Evolutionary conservation across 2,329 filamentous ascomycete species (phyloP).

Genomic region (Fusarium sp.): DNA sequence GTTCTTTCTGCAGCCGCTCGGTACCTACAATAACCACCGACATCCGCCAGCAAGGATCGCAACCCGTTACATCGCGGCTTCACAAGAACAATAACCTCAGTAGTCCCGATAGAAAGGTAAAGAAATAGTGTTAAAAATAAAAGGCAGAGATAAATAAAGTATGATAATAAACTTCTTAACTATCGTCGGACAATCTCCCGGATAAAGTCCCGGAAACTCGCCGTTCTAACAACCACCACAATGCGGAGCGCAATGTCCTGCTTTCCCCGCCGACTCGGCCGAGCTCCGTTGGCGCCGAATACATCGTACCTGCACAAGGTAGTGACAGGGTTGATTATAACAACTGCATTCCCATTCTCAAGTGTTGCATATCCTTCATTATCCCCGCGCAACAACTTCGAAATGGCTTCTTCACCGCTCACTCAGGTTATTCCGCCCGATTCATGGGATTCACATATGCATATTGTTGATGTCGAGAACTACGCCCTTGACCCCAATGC

Average conservation of each 20-base stretch:
- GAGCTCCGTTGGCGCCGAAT: slow-evolving; percentile 21
- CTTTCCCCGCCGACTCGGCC: slow-evolving; percentile 31
- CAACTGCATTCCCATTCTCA: not conserved
- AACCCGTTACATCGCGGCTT: not conserved
- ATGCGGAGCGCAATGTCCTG: slow-evolving; percentile 11
- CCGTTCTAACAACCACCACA: not conserved
- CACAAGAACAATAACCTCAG: not conserved
- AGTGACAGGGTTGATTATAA: not conserved
- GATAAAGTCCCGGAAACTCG: not conserved
- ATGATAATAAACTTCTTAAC: not conserved
- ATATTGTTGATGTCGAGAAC: slow-evolving; percentile 66
- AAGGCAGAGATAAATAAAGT: not conserved
- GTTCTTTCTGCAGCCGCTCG: not conserved
- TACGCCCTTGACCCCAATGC: slow-evolving; percentile 64
- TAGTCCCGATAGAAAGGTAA: not conserved
- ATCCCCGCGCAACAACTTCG: slow-evolving; percentile 1
- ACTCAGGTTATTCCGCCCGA: slow-evolving; percentile 53
- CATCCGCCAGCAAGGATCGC: slow-evolving; percentile 9
- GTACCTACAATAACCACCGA: not conserved
- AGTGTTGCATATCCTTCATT: not conserved
- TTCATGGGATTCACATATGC: slow-evolving; percentile 74
- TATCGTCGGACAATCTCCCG: not conserved
- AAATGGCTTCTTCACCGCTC: slow-evolving; percentile 15
- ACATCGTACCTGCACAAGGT: not conserved
- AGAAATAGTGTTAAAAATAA: not conserved